Evolutionary conservation across 202 grass and related monocot species (phyloP), one percentile per base, ranked within the genome.

Genomic region (Saccharum hybrid): DNA sequence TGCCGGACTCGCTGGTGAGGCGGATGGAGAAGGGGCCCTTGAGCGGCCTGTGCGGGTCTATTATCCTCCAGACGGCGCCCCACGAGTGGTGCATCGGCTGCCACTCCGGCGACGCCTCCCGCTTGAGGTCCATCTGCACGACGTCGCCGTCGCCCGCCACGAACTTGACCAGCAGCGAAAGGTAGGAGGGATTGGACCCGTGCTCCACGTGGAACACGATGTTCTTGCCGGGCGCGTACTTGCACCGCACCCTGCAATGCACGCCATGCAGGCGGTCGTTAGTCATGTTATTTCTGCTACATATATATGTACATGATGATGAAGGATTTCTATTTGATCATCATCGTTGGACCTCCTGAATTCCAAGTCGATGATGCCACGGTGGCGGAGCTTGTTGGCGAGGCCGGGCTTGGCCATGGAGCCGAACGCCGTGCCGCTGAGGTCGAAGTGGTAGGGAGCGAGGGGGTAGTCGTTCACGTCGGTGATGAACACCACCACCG

Each of bases 391-490:
- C 36, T 82, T 49, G 9, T 87, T 75, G 22, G 63, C 78, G 18
- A 48, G 76, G 11, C 87, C 85, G 0, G 70, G 33, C 68, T 64
- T 52, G 14, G 87, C 87, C 82, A 94, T 77, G 59, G 82, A n/a
- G 74, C 91, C 94, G 83, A 97, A 94, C 14, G 94, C 88, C 2
- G 91, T 94, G 57, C 94, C 94, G 62, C 91, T 94, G 74, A 97
- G 81, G 76, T 97, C 94, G 75, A 97, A 97, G 62, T 91, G 90
- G 41, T 36, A 87, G 8, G 78, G 34, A 11, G 84, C 42, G 38
- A 87, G 56, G 15, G 78, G 82, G 57, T 86, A 80, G 79, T 82
- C 34, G 82, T 90, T 91, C 75, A 74, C 74, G 77, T 92, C 92
- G 6, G 89, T 94, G 82, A 94, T 88, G 52, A 79, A 42, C 8